phyloP scores from a whole-genome alignment of 805 yeast species.

The Saturnispora gosingensis region DNA sequence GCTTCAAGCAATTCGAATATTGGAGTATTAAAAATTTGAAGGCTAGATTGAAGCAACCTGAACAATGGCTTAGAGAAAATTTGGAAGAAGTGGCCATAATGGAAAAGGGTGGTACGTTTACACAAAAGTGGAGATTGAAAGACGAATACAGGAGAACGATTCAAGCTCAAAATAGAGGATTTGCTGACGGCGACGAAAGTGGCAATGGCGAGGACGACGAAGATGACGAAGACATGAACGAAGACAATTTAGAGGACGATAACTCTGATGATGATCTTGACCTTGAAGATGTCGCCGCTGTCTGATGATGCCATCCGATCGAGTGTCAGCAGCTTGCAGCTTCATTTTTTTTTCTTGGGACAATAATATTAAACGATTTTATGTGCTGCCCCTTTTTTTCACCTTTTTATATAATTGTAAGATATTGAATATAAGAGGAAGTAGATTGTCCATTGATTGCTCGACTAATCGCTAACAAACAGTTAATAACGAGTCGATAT shows the following conservation, averaged over 20 bases:
- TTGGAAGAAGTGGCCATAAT: slow-evolving; percentile 81
- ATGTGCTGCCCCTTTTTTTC: background rate
- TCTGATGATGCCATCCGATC: background rate
- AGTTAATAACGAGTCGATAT: too few relatives aligned
- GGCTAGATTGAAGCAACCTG: slow-evolving; percentile 94
- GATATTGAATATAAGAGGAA: background rate
- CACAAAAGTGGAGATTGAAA: slow-evolving; percentile 80
- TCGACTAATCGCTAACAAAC: background rate
- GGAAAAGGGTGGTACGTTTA: slow-evolving; percentile 93
- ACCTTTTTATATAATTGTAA: background rate
- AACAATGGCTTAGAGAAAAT: slow-evolving; percentile 81
- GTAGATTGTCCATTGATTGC: background rate
- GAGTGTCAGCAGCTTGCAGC: background rate
- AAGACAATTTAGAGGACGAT: slow-evolving; percentile 21
- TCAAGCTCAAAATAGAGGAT: slow-evolving; percentile 66
- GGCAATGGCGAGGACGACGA: slow-evolving; percentile 22
- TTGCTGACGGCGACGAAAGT: slow-evolving; percentile 36
- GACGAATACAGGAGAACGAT: slow-evolving; percentile 79
- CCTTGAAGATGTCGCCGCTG: slow-evolving; percentile 62
- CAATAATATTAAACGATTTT: background rate
- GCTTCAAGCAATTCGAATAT: slow-evolving; percentile 91
- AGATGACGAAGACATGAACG: slow-evolving; percentile 20
- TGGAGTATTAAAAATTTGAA: slow-evolving; percentile 93
- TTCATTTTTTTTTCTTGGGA: background rate
- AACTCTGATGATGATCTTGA: slow-evolving; percentile 52